phyloP scores from a whole-genome alignment of 2,329 filamentous ascomycete species.

The Colletotrichum agaves region DNA sequence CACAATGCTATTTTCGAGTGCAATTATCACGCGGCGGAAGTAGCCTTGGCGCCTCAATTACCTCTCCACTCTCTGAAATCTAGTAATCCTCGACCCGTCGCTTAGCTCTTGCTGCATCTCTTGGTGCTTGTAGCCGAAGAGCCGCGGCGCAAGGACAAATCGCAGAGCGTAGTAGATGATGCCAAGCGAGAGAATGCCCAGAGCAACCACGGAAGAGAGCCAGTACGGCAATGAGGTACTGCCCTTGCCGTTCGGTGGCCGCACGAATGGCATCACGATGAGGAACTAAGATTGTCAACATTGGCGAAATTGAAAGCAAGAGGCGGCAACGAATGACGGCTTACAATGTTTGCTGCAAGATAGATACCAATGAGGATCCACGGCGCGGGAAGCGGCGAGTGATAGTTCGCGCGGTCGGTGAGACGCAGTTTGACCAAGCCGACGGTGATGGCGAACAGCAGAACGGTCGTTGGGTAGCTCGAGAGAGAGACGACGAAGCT shows the following conservation, averaged over 20 bases:
- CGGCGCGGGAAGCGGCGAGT: constrained; percentile 37
- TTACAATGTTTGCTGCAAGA: constrained; percentile 22
- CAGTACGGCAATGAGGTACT: constrained; percentile 31
- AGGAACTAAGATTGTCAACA: constrained; percentile 14
- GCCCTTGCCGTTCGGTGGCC: constrained; percentile 28
- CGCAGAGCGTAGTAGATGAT: constrained; percentile 23
- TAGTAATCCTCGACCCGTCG: constrained; percentile 28
- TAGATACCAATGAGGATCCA: constrained; percentile 37
- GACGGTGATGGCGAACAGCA: constrained; percentile 36
- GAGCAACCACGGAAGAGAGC: constrained; percentile 31
- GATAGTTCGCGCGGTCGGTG: constrained; percentile 35
- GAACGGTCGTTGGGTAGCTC: constrained; percentile 38
- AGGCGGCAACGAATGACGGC: no score
- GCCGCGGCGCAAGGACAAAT: constrained; percentile 7
- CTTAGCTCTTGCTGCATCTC: constrained; percentile 28
- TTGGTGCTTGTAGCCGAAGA: constrained; percentile 21
- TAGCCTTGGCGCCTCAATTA: neutral
- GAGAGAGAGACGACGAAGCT: constrained; percentile 34
- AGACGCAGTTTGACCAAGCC: constrained; percentile 39
- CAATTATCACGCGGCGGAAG: no score
- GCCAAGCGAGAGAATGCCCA: constrained; percentile 19
- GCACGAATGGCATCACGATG: constrained; percentile 30
- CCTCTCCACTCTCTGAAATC: constrained; percentile 24
- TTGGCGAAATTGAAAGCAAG: constrained; percentile 41
- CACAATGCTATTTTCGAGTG: no score